phyloP scores from a whole-genome alignment of 2,329 filamentous ascomycete genomes.

The Cladosporium sp. region DNA sequence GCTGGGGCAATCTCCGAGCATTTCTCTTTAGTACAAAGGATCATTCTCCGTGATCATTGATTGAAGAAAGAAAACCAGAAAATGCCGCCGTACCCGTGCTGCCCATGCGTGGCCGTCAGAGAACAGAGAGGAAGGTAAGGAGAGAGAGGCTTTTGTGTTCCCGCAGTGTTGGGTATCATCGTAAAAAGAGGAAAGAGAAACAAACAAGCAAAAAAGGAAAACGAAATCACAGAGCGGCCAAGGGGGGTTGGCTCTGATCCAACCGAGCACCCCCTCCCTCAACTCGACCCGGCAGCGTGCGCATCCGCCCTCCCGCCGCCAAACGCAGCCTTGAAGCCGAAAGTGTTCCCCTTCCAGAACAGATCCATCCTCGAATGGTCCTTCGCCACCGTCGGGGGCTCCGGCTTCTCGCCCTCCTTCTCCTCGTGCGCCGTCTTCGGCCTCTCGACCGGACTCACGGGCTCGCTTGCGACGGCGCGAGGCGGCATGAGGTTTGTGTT shows the following conservation, averaged over 20 bases:
- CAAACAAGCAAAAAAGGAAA: neutral
- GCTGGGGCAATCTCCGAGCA: too few species aligned
- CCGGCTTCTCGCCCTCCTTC: neutral
- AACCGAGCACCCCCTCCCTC: too few species aligned
- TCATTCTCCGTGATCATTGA: too few species aligned
- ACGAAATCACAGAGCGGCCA: neutral
- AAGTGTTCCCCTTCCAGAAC: conserved; percentile 16
- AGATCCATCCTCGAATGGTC: conserved; percentile 13
- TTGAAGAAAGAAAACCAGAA: too few species aligned
- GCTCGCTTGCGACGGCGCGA: neutral
- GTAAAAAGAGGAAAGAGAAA: conserved; percentile 1
- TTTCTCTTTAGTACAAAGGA: too few species aligned
- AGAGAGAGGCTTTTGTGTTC: neutral
- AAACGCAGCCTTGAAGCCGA: conserved; percentile 13
- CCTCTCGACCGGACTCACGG: conserved; percentile 12
- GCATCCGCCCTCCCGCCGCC: conserved; percentile 7
- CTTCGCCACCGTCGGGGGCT: neutral
- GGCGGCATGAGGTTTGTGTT: conserved; percentile 1
- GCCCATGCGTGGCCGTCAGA: neutral
- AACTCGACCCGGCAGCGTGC: neutral
- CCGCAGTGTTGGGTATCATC: conserved; percentile 11
- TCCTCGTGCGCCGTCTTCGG: conserved; percentile 16
- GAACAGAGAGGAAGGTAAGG: neutral
- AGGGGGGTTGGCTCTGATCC: too few species aligned
- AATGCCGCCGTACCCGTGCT: too few species aligned